phyloP scores from a whole-genome alignment of 495 filamentous ascomycete genomes.

The Usnea hakonensis region DNA sequence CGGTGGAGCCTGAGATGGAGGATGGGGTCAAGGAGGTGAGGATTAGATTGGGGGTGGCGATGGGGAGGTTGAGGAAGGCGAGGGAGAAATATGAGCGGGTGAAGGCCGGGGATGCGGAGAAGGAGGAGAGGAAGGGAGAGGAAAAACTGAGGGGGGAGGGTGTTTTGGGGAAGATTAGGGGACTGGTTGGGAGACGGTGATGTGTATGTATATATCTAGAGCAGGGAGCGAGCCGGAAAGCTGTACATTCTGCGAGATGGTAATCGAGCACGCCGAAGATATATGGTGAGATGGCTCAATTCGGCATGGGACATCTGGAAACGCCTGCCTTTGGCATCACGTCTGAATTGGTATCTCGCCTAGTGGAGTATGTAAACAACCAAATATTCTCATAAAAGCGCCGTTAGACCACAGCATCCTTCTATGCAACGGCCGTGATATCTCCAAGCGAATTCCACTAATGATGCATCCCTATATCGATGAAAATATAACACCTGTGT shows the following conservation, averaged over 20 bases:
- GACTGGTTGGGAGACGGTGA: conserved; percentile 50
- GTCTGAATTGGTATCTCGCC: background rate
- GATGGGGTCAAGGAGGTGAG: background rate
- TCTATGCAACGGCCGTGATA: background rate
- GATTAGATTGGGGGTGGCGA: background rate
- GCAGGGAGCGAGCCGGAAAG: background rate
- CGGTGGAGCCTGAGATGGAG: background rate
- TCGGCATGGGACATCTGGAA: background rate
- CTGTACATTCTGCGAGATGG: background rate
- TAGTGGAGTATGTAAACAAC: background rate
- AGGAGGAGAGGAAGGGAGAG: conserved; percentile 9
- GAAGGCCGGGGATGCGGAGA: conserved; percentile 20
- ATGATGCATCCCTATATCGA: background rate
- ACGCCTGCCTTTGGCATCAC: background rate
- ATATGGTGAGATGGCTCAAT: background rate
- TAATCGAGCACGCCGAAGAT: background rate
- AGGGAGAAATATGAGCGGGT: background rate
- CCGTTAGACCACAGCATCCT: background rate
- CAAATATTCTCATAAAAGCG: background rate
- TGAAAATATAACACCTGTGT: background rate
- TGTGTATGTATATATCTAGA: conserved; percentile 33
- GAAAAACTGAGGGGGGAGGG: conserved; percentile 24
- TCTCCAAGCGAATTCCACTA: background rate
- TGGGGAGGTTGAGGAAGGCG: background rate
- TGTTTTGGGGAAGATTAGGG: conserved; percentile 20